A percentile compares a stretch with the other conserved stretches of the same genome.
Evolutionary conservation across 2,329 filamentous ascomycete species (phyloP).

Genomic region (Lachnellula occidentalis): DNA sequence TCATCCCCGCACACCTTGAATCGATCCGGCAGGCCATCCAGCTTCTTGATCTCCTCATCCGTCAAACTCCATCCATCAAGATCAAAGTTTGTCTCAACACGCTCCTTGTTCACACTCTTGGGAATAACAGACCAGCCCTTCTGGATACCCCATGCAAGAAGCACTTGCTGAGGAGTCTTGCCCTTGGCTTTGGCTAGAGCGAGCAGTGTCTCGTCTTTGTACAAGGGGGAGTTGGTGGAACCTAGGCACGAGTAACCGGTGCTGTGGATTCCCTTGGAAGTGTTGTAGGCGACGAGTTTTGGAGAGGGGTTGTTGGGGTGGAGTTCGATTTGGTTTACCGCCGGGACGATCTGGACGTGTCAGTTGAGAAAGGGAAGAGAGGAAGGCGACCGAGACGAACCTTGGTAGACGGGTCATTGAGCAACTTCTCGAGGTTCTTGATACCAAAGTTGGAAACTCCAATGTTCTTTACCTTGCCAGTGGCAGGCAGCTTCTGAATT

Average conservation of each 20-base stretch:
- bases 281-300: slow-evolving; percentile 69
- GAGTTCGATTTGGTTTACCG: slow-evolving; percentile 78
- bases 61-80: slow-evolving; percentile 69
- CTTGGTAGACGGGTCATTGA: slow-evolving; percentile 60
- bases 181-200: slow-evolving; percentile 60
- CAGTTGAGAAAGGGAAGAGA: neutral
- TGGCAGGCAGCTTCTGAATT: slow-evolving; percentile 63
- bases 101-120: slow-evolving; percentile 69
- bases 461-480: slow-evolving; percentile 72
- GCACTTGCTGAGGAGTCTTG: slow-evolving; percentile 68
- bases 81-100: slow-evolving; percentile 73
- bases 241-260: slow-evolving; percentile 73
- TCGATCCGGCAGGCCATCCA: slow-evolving; percentile 45
- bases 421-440: slow-evolving; percentile 70
- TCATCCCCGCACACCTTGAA: slow-evolving; percentile 78
- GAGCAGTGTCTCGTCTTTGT: slow-evolving; percentile 59
- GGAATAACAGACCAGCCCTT: slow-evolving; percentile 81
- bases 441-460: slow-evolving; percentile 85
- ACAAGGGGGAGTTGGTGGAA: slow-evolving; percentile 63
- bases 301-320: slow-evolving; percentile 79
- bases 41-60: slow-evolving; percentile 63
- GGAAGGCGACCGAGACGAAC: slow-evolving; percentile 32
- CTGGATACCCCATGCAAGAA: slow-evolving; percentile 75
- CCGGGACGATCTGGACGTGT: slow-evolving; percentile 44
- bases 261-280: slow-evolving; percentile 66